phyloP scores from a whole-genome alignment of 495 filamentous ascomycete genomes.

The Geoglossum glabrum region DNA sequence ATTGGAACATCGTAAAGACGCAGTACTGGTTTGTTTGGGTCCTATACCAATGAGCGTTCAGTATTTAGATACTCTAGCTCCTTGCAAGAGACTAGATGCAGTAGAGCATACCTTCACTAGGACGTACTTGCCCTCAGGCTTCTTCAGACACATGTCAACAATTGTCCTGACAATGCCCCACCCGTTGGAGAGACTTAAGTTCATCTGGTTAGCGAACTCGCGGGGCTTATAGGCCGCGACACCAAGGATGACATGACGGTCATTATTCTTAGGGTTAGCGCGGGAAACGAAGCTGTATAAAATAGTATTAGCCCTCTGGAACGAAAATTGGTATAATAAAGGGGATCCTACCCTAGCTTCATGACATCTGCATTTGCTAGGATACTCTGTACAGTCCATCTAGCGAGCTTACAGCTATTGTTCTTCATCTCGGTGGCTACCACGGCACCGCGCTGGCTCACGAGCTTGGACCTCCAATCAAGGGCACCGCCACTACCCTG shows the following conservation, averaged over 20 bases:
- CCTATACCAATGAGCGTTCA: slow-evolving; percentile 36
- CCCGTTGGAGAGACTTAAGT: slow-evolving; percentile 82
- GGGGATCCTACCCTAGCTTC: slow-evolving; percentile 65
- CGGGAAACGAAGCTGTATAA: slow-evolving; percentile 69
- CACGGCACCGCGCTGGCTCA: slow-evolving; percentile 81
- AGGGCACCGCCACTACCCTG: slow-evolving; percentile 84
- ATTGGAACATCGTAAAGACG: slow-evolving; percentile 80
- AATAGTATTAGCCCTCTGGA: not conserved
- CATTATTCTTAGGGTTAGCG: slow-evolving; percentile 68
- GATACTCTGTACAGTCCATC: slow-evolving; percentile 92
- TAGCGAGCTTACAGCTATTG: slow-evolving; percentile 91
- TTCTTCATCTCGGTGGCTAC: slow-evolving; percentile 99
- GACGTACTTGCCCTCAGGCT: slow-evolving; percentile 51
- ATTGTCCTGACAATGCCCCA: slow-evolving; percentile 99
- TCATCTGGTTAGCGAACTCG: slow-evolving; percentile 96
- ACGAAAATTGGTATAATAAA: not conserved
- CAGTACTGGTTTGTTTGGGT: slow-evolving; percentile 87
- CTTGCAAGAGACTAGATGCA: slow-evolving; percentile 13
- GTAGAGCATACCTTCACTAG: slow-evolving; percentile 11
- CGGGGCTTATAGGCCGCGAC: slow-evolving; percentile 92
- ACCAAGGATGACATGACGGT: slow-evolving; percentile 83
- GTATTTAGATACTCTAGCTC: not conserved
- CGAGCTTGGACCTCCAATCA: slow-evolving; percentile 89
- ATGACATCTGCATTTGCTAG: slow-evolving; percentile 88
- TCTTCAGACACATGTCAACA: slow-evolving; percentile 66